A percentile compares a stretch with the other conserved stretches of the same genome.
Evolutionary conservation across 352 stramenopile species (phyloP).

Genomic region (Phytopythium boreale): DNA sequence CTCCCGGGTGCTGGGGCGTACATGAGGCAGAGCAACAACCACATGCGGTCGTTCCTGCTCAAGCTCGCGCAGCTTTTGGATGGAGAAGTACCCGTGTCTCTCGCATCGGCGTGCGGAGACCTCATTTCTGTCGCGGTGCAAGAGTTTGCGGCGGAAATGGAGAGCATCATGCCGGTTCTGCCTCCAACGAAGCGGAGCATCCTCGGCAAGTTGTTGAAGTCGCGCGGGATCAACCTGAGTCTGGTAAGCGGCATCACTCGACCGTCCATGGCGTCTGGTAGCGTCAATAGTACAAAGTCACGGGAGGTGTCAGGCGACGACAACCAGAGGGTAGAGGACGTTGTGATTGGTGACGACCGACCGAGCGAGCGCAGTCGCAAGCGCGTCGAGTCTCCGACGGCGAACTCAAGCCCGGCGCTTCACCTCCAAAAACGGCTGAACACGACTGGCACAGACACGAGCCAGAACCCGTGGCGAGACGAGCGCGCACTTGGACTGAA

Average conservation of each 20-base stretch:
- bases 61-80: constrained; percentile 72
- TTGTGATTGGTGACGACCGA: constrained; percentile 7
- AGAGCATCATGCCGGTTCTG: constrained; percentile 45
- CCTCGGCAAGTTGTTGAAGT: constrained; percentile 51
- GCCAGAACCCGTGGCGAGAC: not conserved
- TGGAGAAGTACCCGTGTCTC: constrained; percentile 52
- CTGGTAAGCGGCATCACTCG: constrained; percentile 8
- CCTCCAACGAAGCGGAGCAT: constrained; percentile 53
- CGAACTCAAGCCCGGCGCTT: constrained; percentile 31
- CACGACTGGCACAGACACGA: constrained; percentile 10
- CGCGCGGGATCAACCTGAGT: constrained; percentile 52
- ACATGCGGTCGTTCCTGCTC: constrained; percentile 67
- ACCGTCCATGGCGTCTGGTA: not conserved
- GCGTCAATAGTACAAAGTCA: not conserved
- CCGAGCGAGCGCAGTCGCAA: constrained; percentile 40
- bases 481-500: constrained; percentile 6
- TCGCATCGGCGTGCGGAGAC: constrained; percentile 54
- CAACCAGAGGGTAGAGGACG: constrained; percentile 12
- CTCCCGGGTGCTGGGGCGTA: constrained; percentile 52
- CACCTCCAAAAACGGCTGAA: constrained; percentile 48
- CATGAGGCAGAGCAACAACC: constrained; percentile 61
- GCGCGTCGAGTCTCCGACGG: constrained; percentile 42
- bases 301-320: constrained; percentile 5
- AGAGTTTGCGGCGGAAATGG: constrained; percentile 53
- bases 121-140: constrained; percentile 44